Evolutionary conservation across 2,329 filamentous ascomycete species (phyloP).

Genomic region (Aureobasidium sp.): DNA sequence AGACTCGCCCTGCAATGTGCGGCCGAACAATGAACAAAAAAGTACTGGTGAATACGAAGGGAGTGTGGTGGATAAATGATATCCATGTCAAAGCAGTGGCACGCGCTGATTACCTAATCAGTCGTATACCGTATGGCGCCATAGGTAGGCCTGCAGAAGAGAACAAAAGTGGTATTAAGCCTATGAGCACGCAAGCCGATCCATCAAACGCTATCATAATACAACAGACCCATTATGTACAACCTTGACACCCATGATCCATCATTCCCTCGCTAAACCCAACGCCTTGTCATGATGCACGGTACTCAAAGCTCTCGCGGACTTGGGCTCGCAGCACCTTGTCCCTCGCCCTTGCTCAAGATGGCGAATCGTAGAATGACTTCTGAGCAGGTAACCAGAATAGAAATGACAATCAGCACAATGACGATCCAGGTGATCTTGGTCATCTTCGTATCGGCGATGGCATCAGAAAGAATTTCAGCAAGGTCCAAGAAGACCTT

Average conservation of each 20-base stretch:
- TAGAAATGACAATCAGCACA: constrained; percentile 81
- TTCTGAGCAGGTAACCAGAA: constrained; percentile 83
- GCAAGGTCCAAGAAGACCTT: constrained; percentile 93
- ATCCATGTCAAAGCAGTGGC: too few relatives aligned
- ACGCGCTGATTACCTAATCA: too few relatives aligned
- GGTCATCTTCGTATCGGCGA: constrained; percentile 92
- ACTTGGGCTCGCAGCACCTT: not conserved
- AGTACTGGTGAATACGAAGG: too few relatives aligned
- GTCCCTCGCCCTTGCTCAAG: constrained; percentile 33
- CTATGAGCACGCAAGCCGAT: not conserved
- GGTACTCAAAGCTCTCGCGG: constrained; percentile 5
- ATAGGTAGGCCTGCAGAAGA: not conserved
- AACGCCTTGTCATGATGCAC: constrained; percentile 1
- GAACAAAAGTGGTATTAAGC: constrained; percentile 2
- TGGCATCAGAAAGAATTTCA: constrained; percentile 85
- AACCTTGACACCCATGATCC: not conserved
- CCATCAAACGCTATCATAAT: not conserved
- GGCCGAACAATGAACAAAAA: too few relatives aligned
- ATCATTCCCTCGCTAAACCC: not conserved
- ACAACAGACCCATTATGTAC: constrained; percentile 1
- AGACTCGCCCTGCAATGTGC: too few relatives aligned
- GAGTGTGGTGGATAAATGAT: too few relatives aligned
- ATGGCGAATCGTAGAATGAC: constrained; percentile 80
- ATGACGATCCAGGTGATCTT: constrained; percentile 98
- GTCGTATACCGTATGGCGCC: not conserved